These are phyloP conservation scores for Moniliophthora roreri DNA, from an alignment of 1,284 basidiomycete species.

Conservation along the genomic window DNA sequence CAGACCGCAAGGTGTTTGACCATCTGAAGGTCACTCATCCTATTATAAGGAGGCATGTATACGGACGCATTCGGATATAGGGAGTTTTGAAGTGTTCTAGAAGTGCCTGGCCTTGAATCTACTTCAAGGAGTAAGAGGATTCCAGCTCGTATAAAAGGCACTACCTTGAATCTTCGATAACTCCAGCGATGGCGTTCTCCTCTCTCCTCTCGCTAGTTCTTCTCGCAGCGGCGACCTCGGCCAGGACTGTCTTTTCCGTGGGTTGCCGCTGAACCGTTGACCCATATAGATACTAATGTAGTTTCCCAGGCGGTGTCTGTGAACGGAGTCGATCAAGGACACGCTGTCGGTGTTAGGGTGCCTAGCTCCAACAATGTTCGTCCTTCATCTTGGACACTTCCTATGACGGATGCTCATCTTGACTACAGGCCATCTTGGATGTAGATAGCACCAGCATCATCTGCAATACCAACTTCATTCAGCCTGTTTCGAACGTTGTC, in stretches of 20 bases:
- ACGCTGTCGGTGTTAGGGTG: slow-evolving; percentile 36
- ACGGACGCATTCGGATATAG: too few relatives aligned
- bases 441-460: slow-evolving; percentile 27
- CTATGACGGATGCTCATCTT: not conserved
- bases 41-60: too few relatives aligned
- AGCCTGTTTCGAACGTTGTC: slow-evolving; percentile 42
- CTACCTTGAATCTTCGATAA: too few relatives aligned
- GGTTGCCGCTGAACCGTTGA: slow-evolving; percentile 7
- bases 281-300: not conserved
- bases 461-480: slow-evolving; percentile 29
- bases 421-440: slow-evolving; percentile 26
- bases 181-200: too few relatives aligned
- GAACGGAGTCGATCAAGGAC: slow-evolving; percentile 37
- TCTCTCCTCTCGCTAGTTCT: slow-evolving; percentile 23
- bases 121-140: too few relatives aligned
- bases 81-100: too few relatives aligned
- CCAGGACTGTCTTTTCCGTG: slow-evolving; percentile 40
- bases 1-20: too few relatives aligned
- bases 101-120: too few relatives aligned
- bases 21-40: too few relatives aligned
- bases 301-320: slow-evolving; percentile 29
- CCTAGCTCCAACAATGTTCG: slow-evolving; percentile 35
- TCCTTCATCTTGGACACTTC: not conserved
- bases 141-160: too few relatives aligned
- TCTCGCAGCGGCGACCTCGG: slow-evolving; percentile 26